Evolutionary conservation across 139 green algal genomes (phyloP).

Genomic region (Nannochloris sp.): DNA sequence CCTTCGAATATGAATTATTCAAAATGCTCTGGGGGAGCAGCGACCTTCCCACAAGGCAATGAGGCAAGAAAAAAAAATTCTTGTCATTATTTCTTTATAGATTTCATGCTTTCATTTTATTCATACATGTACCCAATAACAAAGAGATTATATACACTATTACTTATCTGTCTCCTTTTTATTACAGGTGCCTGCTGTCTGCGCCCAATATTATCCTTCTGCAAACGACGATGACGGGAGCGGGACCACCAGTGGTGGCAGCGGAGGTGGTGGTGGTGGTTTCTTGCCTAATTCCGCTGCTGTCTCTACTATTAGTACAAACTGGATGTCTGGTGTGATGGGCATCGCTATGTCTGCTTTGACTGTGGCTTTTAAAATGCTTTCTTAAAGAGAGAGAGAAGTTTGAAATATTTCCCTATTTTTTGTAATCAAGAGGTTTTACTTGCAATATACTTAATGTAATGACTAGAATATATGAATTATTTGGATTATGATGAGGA

Average conservation of each 20-base stretch:
- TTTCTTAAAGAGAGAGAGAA: too few relatives aligned
- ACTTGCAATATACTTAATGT: too few relatives aligned
- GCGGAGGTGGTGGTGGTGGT: too few relatives aligned
- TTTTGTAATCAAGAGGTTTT: too few relatives aligned
- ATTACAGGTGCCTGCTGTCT: not conserved
- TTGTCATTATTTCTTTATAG: not conserved
- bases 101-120: not conserved
- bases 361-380: too few relatives aligned
- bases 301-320: not conserved
- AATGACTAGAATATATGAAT: too few relatives aligned
- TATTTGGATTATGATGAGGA: too few relatives aligned
- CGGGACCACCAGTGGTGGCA: not conserved
- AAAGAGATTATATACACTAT: not conserved
- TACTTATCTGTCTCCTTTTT: constrained; percentile 1
- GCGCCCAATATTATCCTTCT: not conserved
- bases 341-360: too few relatives aligned
- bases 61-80: not conserved
- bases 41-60: not conserved
- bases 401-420: too few relatives aligned
- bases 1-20: not conserved
- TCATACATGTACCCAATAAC: not conserved
- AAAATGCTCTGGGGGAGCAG: not conserved
- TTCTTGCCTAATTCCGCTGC: not conserved
- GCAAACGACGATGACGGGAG: not conserved
- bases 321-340: not conserved